A percentile compares a stretch with the other conserved stretches of the same genome.
Conservation (phyloP, 2,329 filamentous ascomycete species). For the Fusarium foetens region DNA sequence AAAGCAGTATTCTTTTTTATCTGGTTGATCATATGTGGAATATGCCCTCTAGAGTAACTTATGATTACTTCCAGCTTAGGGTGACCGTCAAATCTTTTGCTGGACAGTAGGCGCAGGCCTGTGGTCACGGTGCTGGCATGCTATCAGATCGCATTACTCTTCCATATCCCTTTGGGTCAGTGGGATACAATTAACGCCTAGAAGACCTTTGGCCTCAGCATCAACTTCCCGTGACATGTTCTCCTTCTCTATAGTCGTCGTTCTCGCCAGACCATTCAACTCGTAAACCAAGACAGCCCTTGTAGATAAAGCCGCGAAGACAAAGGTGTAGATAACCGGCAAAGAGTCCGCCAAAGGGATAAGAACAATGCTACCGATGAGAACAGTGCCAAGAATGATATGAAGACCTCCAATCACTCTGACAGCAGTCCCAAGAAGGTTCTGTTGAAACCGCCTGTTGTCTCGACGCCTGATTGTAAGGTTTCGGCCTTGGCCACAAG, state of each 20-base stretch:
- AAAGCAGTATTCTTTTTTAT: neutral
- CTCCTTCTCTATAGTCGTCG: neutral
- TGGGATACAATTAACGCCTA: too few species aligned
- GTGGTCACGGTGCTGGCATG: neutral
- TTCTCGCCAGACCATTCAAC: slow-evolving; percentile 12
- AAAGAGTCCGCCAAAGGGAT: slow-evolving; percentile 23
- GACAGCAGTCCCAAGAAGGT: neutral
- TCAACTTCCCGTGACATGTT: too few species aligned
- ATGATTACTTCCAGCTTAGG: too few species aligned
- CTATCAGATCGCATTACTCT: neutral
- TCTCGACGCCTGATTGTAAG: neutral
- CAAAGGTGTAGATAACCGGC: slow-evolving; percentile 24
- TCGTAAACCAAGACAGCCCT: slow-evolving; percentile 14
- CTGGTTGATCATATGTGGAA: neutral
- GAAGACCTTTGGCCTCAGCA: too few species aligned
- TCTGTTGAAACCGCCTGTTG: neutral
- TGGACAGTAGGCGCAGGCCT: neutral
- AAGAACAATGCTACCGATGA: slow-evolving; percentile 17
- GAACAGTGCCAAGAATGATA: slow-evolving; percentile 21
- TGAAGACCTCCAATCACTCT: slow-evolving; percentile 15
- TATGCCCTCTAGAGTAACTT: neutral
- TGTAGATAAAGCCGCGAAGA: slow-evolving; percentile 15
- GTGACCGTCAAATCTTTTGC: neutral
- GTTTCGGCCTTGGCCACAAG: slow-evolving; percentile 10
- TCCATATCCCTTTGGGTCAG: too few species aligned